Base-by-base conservation (phyloP, 305 asterid genomes). In the Fraxinus floribunda region DNA sequence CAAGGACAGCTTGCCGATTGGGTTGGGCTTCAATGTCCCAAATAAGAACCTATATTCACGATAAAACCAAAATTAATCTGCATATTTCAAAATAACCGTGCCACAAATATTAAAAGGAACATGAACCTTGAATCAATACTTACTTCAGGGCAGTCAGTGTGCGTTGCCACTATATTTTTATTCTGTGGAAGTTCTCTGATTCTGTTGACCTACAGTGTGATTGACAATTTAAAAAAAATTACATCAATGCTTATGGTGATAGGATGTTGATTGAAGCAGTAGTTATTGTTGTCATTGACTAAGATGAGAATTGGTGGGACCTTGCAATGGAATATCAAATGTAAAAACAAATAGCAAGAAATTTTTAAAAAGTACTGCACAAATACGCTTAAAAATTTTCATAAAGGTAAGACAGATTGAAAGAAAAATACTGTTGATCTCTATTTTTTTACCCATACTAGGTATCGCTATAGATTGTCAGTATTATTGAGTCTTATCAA, bases 21-120 rank as follows among this genome's bases (percentile, higher is more conserved):
- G 99, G 99, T 83, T 94, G 99, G 44, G 98, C 83, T 90, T 96
- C 98, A 84, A 96, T 90, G 85, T 96, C 99, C 98, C 99, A 96
- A 70, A 96, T 96, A 78, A 96, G 97, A 87, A 96, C 97, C 98
- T 96, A 78, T 78, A 60, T 24, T 44, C 64, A 32, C 32, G 62
- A 75, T 38, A 73, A 85, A 86, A 76, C 57, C 34, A 39, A 76
- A 16, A 72, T 75, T 24, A 79, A 75, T 68, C 80, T 62, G 41
- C 64, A 71, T 35, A 76, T 35, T 72, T 16, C 15, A 24, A 71
- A 71, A 75, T 13, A 82, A 75, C 64, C 16, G 62, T 68, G 46
- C 7, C 72, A 46, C 24, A 44, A 72, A 36, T 60, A 81, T 1
- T 15, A 49, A 80, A 74, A 34, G 16, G 60, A 60, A 60, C 66